Evolutionary conservation across 1,284 basidiomycete species (phyloP), one percentile per base, ranked within the genome.

Genomic region (Apiotrichum siamense): DNA sequence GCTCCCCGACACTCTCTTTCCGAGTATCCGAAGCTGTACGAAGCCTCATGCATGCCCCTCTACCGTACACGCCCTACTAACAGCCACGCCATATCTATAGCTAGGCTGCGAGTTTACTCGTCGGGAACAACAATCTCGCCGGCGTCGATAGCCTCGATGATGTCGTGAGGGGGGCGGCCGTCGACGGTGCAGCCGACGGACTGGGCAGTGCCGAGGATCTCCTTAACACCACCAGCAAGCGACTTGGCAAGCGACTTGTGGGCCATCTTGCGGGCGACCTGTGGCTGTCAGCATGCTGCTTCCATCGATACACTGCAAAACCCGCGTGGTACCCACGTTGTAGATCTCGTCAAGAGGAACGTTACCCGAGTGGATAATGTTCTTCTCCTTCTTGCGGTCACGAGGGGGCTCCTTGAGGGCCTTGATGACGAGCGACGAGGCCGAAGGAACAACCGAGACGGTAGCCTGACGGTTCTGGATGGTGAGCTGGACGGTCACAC

Each of bases 341-440:
- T 92, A 79, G 71, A 98, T 91, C 78, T 96, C 88, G 73, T 97
- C 94, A 55, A 98, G 81, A 54, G 92, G 74, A 64, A 99, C 83
- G 81, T 97, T 98, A 60, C 96, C 96, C 57, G 79, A 78, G 83
- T 99, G 96, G 77, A 92, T 93, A 79, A 97, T 94, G 83, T 98
- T 98, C 83, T 99, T 99, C 83, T 97, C 92, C 85, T 99, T 99
- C 80, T 99, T 99, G 68, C 96, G 86, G 81, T 98, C 94, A 75
- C 94, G 91, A 68, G 91, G 91, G 63, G 94, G 94, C 81, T 98
- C 93, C 79, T 99, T 99, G 75, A 99, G 86, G 60, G 96, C 94
- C 73, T 86, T 86, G 81, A 99, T 97, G 77, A 99, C 92, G 49
- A 99, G 85, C 53, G 96, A 94, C 44, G 90, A 96, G 51, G 96